phyloP scores from a whole-genome alignment of 495 filamentous ascomycete species.

The Aspergillus steynii region DNA sequence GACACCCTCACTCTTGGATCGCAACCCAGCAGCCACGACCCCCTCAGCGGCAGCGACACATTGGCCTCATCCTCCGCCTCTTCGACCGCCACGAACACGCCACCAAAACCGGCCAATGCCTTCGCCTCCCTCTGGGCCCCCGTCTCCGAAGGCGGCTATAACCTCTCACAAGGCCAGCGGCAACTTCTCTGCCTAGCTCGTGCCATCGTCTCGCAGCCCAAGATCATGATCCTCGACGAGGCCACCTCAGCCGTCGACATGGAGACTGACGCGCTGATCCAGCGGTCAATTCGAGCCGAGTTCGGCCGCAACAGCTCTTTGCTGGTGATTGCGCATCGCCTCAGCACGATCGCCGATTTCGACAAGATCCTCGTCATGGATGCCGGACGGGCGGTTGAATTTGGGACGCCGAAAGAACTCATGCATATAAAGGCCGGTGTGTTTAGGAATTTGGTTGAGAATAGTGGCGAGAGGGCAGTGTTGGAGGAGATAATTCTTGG shows the following conservation, averaged over 20 bases:
- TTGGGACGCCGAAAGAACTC: conserved; percentile 67
- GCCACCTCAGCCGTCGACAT: conserved; percentile 89
- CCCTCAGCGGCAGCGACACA: conserved; percentile 22
- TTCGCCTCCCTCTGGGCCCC: conserved; percentile 60
- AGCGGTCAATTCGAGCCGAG: conserved; percentile 77
- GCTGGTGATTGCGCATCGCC: conserved; percentile 83
- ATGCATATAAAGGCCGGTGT: conserved; percentile 57
- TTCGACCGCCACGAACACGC: conserved; percentile 18
- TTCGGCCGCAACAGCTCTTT: conserved; percentile 70
- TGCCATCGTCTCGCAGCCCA: conserved; percentile 76
- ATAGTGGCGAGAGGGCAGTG: conserved; percentile 68
- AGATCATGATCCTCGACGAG: conserved; percentile 88
- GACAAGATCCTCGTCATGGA: conserved; percentile 82
- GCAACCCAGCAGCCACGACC: conserved; percentile 23
- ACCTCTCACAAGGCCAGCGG: conserved; percentile 83
- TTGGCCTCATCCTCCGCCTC: conserved; percentile 30
- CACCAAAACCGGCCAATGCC: conserved; percentile 56
- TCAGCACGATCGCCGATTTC: conserved; percentile 85
- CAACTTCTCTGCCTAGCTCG: conserved; percentile 88
- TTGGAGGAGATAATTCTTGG: conserved; percentile 55
- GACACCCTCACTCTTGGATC: conserved; percentile 41
- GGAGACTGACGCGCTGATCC: conserved; percentile 80
- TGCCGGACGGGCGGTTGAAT: conserved; percentile 73
- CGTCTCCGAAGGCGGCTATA: conserved; percentile 75
- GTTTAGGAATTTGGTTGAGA: conserved; percentile 72